A percentile compares a stretch with the other conserved stretches of the same genome.
Conservation (phyloP, 768 basidiomycete genomes). For the Leccinum sublutescens region DNA sequence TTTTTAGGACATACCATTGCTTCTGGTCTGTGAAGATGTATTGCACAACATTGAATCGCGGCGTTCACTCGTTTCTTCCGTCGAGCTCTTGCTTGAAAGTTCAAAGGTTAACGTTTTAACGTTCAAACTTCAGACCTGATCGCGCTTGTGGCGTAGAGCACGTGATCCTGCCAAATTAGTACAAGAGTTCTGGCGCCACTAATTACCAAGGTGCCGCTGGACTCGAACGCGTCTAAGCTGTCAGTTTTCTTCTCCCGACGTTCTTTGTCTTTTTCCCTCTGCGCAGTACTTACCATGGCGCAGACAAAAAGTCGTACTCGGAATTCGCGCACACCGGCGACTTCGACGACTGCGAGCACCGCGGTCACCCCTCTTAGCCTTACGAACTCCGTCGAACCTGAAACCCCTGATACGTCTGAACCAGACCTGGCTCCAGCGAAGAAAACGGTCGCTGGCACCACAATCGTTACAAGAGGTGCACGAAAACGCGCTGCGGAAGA, state of each 20-base stretch:
- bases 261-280: conserved; percentile 11
- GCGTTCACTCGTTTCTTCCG: not conserved
- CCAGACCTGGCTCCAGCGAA: conserved; percentile 18
- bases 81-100: too few species aligned
- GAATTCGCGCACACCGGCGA: conserved; percentile 20
- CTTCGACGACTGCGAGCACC: conserved; percentile 36
- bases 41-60: not conserved
- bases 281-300: conserved; percentile 18
- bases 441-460: not conserved
- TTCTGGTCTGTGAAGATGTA: not conserved
- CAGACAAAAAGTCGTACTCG: conserved; percentile 20
- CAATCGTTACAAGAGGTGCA: conserved; percentile 10
- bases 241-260: conserved; percentile 17
- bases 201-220: conserved; percentile 17
- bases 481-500: conserved; percentile 38
- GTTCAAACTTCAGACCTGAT: not conserved
- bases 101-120: too few species aligned
- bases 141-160: conserved; percentile 33
- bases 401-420: conserved; percentile 56
- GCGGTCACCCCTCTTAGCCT: conserved; percentile 52
- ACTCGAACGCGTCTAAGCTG: conserved; percentile 16
- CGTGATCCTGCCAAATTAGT: conserved; percentile 18
- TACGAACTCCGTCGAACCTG: conserved; percentile 42
- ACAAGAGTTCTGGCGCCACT: conserved; percentile 21
- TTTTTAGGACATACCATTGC: not conserved